Conservation (phyloP, 345 rosid species). For the Citrus sp. region DNA sequence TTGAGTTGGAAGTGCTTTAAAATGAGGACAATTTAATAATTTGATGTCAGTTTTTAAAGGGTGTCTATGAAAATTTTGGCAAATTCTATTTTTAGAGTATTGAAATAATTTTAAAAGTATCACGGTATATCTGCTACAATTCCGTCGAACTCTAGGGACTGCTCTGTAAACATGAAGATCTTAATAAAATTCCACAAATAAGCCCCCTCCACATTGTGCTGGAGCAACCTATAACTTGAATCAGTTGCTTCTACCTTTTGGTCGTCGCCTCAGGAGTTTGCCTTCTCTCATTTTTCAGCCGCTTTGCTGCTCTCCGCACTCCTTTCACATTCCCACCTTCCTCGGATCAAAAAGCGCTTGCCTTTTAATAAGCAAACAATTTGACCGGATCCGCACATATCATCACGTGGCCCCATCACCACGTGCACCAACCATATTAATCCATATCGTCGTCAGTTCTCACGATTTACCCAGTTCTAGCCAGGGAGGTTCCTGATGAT, state of each 20-base stretch:
- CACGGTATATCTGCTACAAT: no score
- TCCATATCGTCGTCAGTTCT: background rate
- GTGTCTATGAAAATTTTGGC: no score
- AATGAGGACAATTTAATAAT: no score
- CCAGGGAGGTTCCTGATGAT: slow-evolving; percentile 46
- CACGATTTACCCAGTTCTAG: slow-evolving; percentile 60
- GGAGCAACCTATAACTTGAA: background rate
- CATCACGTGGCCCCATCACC: background rate
- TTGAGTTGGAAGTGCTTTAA: no score
- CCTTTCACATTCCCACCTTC: background rate
- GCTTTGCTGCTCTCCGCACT: background rate
- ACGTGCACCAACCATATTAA: no score
- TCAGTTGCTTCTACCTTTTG: background rate
- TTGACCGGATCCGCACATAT: background rate
- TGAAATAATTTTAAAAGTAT: no score
- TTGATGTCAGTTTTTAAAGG: no score
- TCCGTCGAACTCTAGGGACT: background rate
- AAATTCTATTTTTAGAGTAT: no score
- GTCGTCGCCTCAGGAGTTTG: background rate
- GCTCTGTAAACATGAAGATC: background rate
- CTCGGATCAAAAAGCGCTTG: background rate
- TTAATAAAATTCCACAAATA: background rate
- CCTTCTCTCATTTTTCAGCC: background rate
- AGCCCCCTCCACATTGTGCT: background rate
- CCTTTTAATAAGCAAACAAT: background rate